Base-by-base conservation (phyloP, 805 yeast species). In the Candida loeiensis region DNA sequence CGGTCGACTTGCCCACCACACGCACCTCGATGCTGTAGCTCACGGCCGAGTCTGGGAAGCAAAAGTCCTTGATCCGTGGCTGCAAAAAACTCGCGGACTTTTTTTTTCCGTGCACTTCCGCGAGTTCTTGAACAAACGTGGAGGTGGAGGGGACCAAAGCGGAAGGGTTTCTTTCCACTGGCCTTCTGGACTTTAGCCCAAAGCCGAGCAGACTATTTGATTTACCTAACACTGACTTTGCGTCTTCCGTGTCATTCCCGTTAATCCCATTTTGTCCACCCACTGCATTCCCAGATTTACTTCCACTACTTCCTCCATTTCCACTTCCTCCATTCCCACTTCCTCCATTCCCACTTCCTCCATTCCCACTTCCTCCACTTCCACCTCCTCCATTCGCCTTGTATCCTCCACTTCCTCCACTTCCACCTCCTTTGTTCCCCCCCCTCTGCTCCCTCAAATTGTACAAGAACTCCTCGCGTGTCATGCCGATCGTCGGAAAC, bases 1-100 rank as follows among this genome's bases (percentile, higher is more conserved):
- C 49, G 6, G 57, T 48, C 15, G 43, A 37, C 34, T 53, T 56
- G 4, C 60, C 62, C 27, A 59, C 51, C 13, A 58, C 49, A 6
- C 59, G 44, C 2, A 59, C 55, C 39, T 59, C 62, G 12, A 59
- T 53, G 32, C 60, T 53, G 41, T 58, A 59, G 37, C 57, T 53
- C 35, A 59, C 46, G 11, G 62, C 52, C 4, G 64, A 52, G 31
- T 56, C 64, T 0, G 59, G 46, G 27, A 59, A 56, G 12, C 53
- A 56, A 28, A 48, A 49, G 44, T 59, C 64, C 22, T 51, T 45
- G 19, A 56, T 46, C n/a, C 55, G 44, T 2, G 41, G 37, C n/a
- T 44, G 41, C 15, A 38, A 30, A 27, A 38, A 33, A 3, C 28
- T 15, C 15, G 22, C n/a, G 19, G 41, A 34, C 17, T 26, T 35